A percentile compares a stretch with the other conserved stretches of the same genome.
Conservation (phyloP, 179 eudicot genomes). For the Silene vulgaris region DNA sequence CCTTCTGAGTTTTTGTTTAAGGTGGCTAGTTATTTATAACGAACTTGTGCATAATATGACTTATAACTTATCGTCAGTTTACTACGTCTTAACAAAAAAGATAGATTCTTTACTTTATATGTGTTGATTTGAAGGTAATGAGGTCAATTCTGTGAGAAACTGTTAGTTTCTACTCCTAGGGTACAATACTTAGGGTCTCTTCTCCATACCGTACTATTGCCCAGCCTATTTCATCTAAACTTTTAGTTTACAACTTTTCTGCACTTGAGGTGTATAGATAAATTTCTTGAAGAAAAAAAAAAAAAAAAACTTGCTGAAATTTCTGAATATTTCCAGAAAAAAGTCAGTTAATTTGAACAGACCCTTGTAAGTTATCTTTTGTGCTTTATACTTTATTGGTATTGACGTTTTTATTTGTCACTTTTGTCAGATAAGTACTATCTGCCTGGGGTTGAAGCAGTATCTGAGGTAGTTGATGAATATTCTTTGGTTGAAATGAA, state of each 20-base stretch:
- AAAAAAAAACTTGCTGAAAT: background rate
- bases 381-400: slow-evolving; percentile 1
- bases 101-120: background rate
- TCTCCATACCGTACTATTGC: background rate
- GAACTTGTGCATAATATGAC: background rate
- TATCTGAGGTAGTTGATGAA: slow-evolving; percentile 51
- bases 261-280: background rate
- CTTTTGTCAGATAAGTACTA: slow-evolving; percentile 39
- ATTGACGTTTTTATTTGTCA: slow-evolving; percentile 9
- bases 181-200: background rate
- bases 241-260: background rate
- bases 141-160: background rate
- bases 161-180: background rate
- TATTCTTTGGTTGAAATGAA: slow-evolving; percentile 52
- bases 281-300: background rate
- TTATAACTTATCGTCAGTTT: background rate
- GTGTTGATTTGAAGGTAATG: background rate
- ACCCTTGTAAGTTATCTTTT: background rate
- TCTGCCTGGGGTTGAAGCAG: slow-evolving; percentile 46
- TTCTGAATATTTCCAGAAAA: background rate
- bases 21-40: background rate
- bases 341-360: background rate
- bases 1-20: background rate
- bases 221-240: background rate
- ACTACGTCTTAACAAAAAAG: background rate